Base-by-base conservation (phyloP, 345 rosid genomes). In the Dovyalis caffra region DNA sequence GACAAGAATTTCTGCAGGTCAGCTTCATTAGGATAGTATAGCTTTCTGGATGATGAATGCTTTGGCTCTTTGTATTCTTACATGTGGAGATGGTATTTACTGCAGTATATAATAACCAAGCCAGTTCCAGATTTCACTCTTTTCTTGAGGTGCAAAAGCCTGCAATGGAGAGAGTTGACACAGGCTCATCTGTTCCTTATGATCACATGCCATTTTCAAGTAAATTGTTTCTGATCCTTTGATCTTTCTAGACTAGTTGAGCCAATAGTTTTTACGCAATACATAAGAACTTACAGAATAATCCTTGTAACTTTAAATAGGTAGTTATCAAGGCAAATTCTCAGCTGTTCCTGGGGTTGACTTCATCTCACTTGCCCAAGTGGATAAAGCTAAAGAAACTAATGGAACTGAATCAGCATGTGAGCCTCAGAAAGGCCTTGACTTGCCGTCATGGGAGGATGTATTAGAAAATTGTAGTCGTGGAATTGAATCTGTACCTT, bases 71-170 rank as follows among this genome's bases (percentile, higher is more conserved):
- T 49, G 31, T 70, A 49, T 35, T 49, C 77, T 79, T 73, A 77
- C 10, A 40, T 38, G 56, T n/a, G 62, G 53, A 33, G 60, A 66
- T 83, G 64, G 66, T 29, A 69, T 77, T 38, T 78, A 8, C 21
- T 76, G 81, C 93, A 92, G 98, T 73, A 11, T 87, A 84, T 84
- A 90, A 80, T 82, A 88, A 88, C 75, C 95, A 88, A 72, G 89
- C 84, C 56, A 86, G 80, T 76, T 82, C 93, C 64, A 81, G 73
- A 67, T 67, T 79, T 75, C 86, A 83, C 70, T 82, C 92, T 74
- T 79, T 82, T 84, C 84, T 80, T 74, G 87, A 83, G 76, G 45
- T 67, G 43, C 89, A 82, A 67, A 87, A 80, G 58, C 83, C 87
- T 81, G 74, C 73, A 60, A 47, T 66, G 57, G 87, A 85, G 78